Percentiles rank a stretch among this genome's conserved stretches.
Conservation (phyloP, 106 monocot genomes). For the Platanthera guangdongensis region DNA sequence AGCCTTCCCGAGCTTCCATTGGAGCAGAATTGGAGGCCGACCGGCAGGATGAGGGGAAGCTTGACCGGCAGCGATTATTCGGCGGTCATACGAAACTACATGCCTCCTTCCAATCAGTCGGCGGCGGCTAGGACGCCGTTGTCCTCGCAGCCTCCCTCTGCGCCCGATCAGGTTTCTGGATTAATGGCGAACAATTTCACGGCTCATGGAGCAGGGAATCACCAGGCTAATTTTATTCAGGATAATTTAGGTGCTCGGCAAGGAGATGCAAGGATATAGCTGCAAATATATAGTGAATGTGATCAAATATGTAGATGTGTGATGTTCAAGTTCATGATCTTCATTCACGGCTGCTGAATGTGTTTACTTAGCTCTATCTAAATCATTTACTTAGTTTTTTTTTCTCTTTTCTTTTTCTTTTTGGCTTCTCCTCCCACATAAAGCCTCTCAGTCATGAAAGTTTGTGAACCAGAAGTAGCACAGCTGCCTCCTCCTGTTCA, state of each 20-base stretch:
- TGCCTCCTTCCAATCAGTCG: constrained; percentile 10
- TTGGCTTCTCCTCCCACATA: no score
- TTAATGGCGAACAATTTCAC: constrained; percentile 8
- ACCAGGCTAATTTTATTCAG: not conserved
- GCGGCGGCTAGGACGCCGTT: not conserved
- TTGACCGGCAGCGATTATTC: constrained; percentile 57
- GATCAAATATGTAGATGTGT: not conserved
- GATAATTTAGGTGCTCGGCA: constrained; percentile 4
- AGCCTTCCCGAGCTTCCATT: constrained; percentile 22
- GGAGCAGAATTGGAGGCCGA: constrained; percentile 64
- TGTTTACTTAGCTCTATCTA: no score
- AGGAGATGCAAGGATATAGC: constrained; percentile 8
- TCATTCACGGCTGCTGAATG: no score
- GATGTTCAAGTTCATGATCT: not conserved
- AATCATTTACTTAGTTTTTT: no score
- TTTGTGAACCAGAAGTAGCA: no score
- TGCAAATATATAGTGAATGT: not conserved
- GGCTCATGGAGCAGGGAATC: not conserved
- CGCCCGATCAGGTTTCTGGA: constrained; percentile 7
- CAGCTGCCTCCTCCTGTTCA: no score
- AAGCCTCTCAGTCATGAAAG: no score
- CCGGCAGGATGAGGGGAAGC: constrained; percentile 82
- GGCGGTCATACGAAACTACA: constrained; percentile 48
- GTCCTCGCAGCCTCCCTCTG: not conserved
- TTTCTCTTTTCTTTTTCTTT: no score